Evolutionary conservation across 371 early-diverging fungal species (phyloP).

Genomic region (Lichtheimia corymbifera): DNA sequence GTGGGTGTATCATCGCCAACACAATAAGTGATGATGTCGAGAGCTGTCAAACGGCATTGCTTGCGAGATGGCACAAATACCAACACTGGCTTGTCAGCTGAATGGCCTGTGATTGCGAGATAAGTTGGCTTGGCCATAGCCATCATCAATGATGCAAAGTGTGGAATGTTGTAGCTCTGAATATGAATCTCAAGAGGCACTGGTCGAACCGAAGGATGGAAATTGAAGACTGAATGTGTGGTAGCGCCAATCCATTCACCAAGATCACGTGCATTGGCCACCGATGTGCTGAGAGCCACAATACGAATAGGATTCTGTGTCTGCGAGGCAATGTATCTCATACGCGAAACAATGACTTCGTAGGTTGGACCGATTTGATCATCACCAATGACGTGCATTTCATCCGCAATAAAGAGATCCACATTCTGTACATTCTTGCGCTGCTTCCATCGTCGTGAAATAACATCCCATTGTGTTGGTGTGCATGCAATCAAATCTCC

Average conservation of each 20-base stretch:
- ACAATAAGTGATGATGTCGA: slow-evolving; percentile 78
- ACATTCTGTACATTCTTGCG: slow-evolving; percentile 90
- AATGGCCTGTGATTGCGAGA: slow-evolving; percentile 71
- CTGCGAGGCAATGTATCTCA: slow-evolving; percentile 91
- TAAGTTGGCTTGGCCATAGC: slow-evolving; percentile 93
- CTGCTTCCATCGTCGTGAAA: slow-evolving; percentile 95
- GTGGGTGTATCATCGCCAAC: slow-evolving; percentile 71
- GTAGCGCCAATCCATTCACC: slow-evolving; percentile 96
- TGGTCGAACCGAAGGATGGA: slow-evolving; percentile 91
- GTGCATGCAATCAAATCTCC: slow-evolving; percentile 94
- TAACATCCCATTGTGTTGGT: slow-evolving; percentile 98
- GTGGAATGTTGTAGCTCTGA: slow-evolving; percentile 86
- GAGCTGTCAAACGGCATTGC: slow-evolving; percentile 88
- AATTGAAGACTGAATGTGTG: slow-evolving; percentile 81
- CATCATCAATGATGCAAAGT: slow-evolving; percentile 93
- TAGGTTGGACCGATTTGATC: slow-evolving; percentile 78
- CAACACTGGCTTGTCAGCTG: slow-evolving; percentile 68
- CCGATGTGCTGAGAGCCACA: slow-evolving; percentile 84
- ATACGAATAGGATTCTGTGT: slow-evolving; percentile 83
- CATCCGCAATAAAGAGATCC: slow-evolving; percentile 93
- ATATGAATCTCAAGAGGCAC: slow-evolving; percentile 94
- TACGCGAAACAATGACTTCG: slow-evolving; percentile 90
- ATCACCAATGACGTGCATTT: slow-evolving; percentile 94
- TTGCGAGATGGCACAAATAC: slow-evolving; percentile 94
- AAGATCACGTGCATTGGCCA: slow-evolving; percentile 95